Percentiles rank a stretch among this genome's conserved stretches.
Evolutionary conservation across 148 eudicot species (phyloP).

Genomic region (Vaccinium darrowii): DNA sequence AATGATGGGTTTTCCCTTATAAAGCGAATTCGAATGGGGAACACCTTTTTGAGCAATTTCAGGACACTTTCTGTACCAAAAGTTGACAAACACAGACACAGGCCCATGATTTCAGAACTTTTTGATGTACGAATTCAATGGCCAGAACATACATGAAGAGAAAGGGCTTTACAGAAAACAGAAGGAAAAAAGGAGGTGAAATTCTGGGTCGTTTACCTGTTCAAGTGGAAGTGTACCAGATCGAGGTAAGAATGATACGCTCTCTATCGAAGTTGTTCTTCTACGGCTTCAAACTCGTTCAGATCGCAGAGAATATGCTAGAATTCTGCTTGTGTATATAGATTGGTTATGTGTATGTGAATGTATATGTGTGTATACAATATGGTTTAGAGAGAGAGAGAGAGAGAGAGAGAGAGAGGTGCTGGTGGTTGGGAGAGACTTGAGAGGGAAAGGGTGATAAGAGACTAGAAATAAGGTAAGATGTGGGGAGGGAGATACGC

Average conservation of each 20-base stretch:
- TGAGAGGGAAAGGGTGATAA: neutral
- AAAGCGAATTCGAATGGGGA: neutral
- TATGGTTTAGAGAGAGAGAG: neutral
- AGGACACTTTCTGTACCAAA: neutral
- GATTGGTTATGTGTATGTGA: neutral
- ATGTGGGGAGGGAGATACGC: slow-evolving; percentile 3
- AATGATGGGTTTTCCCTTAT: neutral
- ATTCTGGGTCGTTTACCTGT: neutral
- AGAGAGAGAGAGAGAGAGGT: slow-evolving; percentile 15
- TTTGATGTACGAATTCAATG: neutral
- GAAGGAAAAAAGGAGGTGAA: neutral
- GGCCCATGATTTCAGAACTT: neutral
- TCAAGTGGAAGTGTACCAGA: slow-evolving; percentile 10
- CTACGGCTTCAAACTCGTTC: neutral
- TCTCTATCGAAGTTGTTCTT: neutral
- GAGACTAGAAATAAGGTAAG: slow-evolving; percentile 11
- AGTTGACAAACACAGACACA: slow-evolving; percentile 1
- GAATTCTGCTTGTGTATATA: neutral
- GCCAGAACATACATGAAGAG: neutral
- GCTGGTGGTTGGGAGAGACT: slow-evolving; percentile 1
- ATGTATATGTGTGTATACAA: neutral
- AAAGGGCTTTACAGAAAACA: neutral
- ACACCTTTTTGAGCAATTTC: slow-evolving; percentile 6
- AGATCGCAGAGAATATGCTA: neutral
- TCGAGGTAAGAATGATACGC: neutral